Conservation (phyloP, 352 stramenopile species). For the Phytophthora litchii region DNA sequence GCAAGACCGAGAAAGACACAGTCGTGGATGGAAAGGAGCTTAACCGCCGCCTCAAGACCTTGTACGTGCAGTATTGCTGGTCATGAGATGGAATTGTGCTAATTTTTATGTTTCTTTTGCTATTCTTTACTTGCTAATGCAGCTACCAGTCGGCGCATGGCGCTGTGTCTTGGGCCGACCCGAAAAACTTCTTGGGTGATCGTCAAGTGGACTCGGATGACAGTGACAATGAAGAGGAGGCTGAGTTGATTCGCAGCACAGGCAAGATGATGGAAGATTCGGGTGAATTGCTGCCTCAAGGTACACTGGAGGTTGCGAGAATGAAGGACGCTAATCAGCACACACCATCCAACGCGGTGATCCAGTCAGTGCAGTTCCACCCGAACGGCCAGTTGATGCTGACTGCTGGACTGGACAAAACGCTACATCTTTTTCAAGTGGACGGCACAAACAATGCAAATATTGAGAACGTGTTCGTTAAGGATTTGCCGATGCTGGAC, state of each 20-base stretch:
- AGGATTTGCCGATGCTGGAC: conserved; percentile 89
- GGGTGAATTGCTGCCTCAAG: conserved; percentile 62
- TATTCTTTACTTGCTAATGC: conserved; percentile 13
- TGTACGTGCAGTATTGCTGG: conserved; percentile 43
- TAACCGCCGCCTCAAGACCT: conserved; percentile 82
- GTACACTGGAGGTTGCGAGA: conserved; percentile 65
- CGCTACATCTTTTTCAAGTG: conserved; percentile 92
- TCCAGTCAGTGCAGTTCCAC: conserved; percentile 92
- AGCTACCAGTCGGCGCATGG: conserved; percentile 67
- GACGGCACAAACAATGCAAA: conserved; percentile 90
- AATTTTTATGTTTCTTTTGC: conserved; percentile 3
- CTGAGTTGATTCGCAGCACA: conserved; percentile 58
- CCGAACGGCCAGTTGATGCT: conserved; percentile 87
- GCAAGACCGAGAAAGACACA: conserved; percentile 75
- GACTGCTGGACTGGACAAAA: conserved; percentile 93
- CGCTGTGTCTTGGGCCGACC: conserved; percentile 73
- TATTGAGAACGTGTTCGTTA: conserved; percentile 90
- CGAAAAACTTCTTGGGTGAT: conserved; percentile 67
- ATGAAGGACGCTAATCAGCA: conserved; percentile 94
- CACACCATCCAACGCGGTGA: conserved; percentile 78
- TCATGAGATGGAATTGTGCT: neutral
- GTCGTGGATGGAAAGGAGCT: conserved; percentile 74
- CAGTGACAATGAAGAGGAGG: conserved; percentile 70
- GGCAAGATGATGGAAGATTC: conserved; percentile 59
- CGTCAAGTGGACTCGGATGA: conserved; percentile 35